A percentile compares a stretch with the other conserved stretches of the same genome.
Evolutionary conservation across 257 asterid species (phyloP).

Genomic region (Primulina tabacum): DNA sequence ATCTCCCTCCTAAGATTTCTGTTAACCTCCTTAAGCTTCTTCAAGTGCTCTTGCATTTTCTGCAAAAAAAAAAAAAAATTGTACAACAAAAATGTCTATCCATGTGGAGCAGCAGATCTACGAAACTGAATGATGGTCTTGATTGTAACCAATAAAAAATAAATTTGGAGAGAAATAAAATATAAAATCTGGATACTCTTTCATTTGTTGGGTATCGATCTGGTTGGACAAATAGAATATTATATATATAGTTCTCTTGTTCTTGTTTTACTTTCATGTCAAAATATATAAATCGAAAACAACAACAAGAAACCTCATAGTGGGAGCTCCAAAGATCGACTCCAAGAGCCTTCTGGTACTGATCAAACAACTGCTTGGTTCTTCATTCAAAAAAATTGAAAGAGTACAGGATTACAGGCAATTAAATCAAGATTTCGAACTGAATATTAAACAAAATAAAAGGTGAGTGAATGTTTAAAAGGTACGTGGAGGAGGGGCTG

Average conservation of each 20-base stretch:
- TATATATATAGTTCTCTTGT: too few species aligned
- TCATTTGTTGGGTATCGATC: too few species aligned
- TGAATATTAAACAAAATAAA: too few species aligned
- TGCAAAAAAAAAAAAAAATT: conserved; percentile 21
- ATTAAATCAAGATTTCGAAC: not conserved
- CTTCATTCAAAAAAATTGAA: conserved; percentile 25
- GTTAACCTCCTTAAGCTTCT: conserved; percentile 77
- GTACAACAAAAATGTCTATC: too few species aligned
- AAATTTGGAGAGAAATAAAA: not conserved
- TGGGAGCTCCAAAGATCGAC: conserved; percentile 83
- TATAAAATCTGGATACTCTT: not conserved
- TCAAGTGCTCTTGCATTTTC: conserved; percentile 91
- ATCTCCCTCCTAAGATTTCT: conserved; percentile 73
- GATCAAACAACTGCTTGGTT: conserved; percentile 79
- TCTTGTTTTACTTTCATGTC: too few species aligned
- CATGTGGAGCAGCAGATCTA: not conserved
- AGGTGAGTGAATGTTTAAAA: too few species aligned
- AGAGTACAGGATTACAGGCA: not conserved
- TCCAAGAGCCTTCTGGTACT: conserved; percentile 66
- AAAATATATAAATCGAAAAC: not conserved
- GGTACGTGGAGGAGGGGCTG: conserved; percentile 65
- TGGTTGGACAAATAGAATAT: too few species aligned
- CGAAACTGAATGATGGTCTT: too few species aligned
- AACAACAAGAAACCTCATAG: conserved; percentile 56
- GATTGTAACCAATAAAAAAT: not conserved